Conservation (phyloP, 768 basidiomycete genomes). For the Rhodotorula sphaerocarpa region DNA sequence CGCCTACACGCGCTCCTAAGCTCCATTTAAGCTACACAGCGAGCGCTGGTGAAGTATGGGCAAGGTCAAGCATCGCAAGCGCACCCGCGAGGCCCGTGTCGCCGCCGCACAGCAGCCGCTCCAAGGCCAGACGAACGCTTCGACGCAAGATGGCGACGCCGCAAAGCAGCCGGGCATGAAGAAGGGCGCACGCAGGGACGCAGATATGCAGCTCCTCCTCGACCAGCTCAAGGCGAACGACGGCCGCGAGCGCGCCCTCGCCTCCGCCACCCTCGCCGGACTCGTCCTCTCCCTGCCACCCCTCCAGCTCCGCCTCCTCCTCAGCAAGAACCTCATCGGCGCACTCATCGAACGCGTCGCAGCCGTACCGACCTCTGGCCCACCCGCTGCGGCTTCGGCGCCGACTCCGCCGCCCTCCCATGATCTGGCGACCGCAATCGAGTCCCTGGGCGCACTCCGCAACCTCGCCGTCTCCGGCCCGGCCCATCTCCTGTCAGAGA, state of each 20-base stretch:
- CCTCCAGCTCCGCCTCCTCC: constrained; percentile 24
- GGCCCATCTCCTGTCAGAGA: constrained; percentile 32
- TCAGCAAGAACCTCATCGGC: constrained; percentile 34
- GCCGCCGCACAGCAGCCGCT: constrained; percentile 10
- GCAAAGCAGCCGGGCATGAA: constrained; percentile 1
- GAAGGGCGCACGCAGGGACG: constrained; percentile 22
- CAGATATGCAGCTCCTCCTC: constrained; percentile 22
- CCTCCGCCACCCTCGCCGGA: constrained; percentile 14
- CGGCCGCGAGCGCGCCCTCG: constrained; percentile 17
- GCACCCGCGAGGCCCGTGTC: constrained; percentile 27
- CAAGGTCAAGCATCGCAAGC: constrained; percentile 32
- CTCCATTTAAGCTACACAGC: no score
- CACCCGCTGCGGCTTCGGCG: background rate
- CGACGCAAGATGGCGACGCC: background rate
- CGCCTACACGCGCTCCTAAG: no score
- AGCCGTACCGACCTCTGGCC: background rate
- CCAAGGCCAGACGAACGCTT: background rate
- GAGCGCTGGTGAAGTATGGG: no score
- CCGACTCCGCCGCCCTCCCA: constrained; percentile 10
- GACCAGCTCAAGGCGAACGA: constrained; percentile 26
- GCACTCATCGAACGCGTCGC: constrained; percentile 32
- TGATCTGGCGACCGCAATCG: constrained; percentile 25
- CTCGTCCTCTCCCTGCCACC: constrained; percentile 27
- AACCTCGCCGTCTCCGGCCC: constrained; percentile 33
- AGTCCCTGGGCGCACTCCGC: constrained; percentile 30